These are phyloP conservation scores for Dictyophora rubrovolvata DNA, from an alignment of 768 basidiomycete species.

Conservation along the genomic window DNA sequence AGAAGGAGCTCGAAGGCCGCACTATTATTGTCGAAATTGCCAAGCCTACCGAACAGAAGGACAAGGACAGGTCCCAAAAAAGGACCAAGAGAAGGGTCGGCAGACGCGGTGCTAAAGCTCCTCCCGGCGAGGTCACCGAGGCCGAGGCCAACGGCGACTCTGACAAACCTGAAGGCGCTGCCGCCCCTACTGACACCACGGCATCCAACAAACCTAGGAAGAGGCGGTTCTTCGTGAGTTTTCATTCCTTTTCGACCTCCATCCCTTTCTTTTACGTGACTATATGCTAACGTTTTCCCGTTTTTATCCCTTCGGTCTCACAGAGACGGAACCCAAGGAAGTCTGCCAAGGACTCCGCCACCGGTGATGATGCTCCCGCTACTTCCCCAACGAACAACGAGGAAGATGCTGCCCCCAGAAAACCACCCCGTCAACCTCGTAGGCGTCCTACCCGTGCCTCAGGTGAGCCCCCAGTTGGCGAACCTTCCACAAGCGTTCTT, in stretches of 20 bases:
- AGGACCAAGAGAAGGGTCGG: slow-evolving; percentile 71
- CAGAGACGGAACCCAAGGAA: slow-evolving; percentile 25
- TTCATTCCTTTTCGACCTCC: neutral
- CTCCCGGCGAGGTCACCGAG: slow-evolving; percentile 82
- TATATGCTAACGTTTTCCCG: neutral
- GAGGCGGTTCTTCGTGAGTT: slow-evolving; percentile 37
- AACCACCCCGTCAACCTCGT: slow-evolving; percentile 47
- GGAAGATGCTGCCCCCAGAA: slow-evolving; percentile 33
- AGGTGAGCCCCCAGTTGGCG: slow-evolving; percentile 78
- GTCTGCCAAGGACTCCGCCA: slow-evolving; percentile 23
- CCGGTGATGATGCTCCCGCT: slow-evolving; percentile 27
- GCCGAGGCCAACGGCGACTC: slow-evolving; percentile 77
- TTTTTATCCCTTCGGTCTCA: too few species aligned
- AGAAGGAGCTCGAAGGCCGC: slow-evolving; percentile 83
- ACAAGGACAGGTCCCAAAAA: slow-evolving; percentile 71
- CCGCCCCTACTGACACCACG: slow-evolving; percentile 30
- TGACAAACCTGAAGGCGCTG: slow-evolving; percentile 36
- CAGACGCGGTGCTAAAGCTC: slow-evolving; percentile 78
- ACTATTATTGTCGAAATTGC: slow-evolving; percentile 86
- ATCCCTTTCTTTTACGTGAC: neutral
- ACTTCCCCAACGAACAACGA: slow-evolving; percentile 17
- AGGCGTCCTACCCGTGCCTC: slow-evolving; percentile 53
- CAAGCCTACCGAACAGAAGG: slow-evolving; percentile 83
- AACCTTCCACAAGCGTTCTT: slow-evolving; percentile 80
- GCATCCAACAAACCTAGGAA: slow-evolving; percentile 63